These are phyloP conservation scores for Chlorella sp. DNA, from an alignment of 139 green algal genomes.

Conservation along the genomic window DNA sequence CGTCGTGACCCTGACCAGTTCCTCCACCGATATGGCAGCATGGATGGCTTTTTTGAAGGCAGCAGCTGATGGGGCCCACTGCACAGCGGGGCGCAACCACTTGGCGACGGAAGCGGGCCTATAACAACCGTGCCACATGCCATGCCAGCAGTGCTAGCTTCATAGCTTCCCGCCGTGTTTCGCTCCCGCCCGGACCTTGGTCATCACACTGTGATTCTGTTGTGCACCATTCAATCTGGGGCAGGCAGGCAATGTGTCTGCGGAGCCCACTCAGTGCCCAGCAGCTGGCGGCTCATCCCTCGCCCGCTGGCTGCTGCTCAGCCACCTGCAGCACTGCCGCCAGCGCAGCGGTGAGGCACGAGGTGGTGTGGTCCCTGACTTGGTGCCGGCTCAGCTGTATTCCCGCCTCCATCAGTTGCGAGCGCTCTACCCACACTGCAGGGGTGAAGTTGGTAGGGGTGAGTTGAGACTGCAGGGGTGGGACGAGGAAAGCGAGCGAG, in stretches of 20 bases:
- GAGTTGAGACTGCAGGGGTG: neutral
- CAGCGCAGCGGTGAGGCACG: neutral
- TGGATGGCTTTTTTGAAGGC: neutral
- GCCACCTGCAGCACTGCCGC: neutral
- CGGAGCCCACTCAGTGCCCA: no score
- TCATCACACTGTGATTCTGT: no score
- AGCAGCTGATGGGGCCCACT: neutral
- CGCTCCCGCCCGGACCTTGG: no score
- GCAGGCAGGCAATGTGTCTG: no score
- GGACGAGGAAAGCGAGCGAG: no score
- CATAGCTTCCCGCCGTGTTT: neutral
- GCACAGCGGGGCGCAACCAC: neutral
- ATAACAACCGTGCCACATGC: no score
- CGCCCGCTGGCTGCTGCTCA: no score
- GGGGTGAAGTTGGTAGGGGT: no score
- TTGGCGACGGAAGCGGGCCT: neutral
- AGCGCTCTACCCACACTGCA: neutral
- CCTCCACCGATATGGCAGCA: neutral
- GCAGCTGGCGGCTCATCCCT: no score
- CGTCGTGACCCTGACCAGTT: neutral
- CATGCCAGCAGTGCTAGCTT: neutral
- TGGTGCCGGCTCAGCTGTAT: neutral
- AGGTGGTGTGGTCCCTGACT: conserved; percentile 1
- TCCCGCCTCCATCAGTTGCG: neutral
- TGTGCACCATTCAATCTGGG: no score